Base-by-base conservation (phyloP, 2,329 filamentous ascomycete genomes). In the Xylaria sp. region DNA sequence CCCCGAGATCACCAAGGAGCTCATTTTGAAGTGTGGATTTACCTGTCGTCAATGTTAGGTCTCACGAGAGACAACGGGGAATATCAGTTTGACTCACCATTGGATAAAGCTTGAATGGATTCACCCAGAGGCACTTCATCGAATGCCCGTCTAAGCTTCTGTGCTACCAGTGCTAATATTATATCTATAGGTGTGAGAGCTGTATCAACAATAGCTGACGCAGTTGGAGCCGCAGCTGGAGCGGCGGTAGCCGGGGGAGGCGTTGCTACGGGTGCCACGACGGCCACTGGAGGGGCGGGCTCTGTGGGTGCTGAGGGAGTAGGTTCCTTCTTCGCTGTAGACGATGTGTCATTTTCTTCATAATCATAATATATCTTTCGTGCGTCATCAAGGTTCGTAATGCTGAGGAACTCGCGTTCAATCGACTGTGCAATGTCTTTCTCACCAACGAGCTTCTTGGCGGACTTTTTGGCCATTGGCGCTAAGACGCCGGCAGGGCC, bases 1-100 rank as follows among this genome's bases (percentile, higher is more conserved):
- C 98, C 80, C 94, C 95, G 72, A 99, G 85, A 80, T 99, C 96
- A 83, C 96, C 96, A 46, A 99, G 89, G 73, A 99, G 98, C 83
- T 99, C 96, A 81, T 99, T 99, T 80, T 99, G 96, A 25, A 99
- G 90, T 2, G 96, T 99, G 7, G 96, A 98, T 86, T 98, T 99
- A 78, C 94, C 94, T 97, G 76, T 66, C 28, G n/a, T 1, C 13
- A 9, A 43, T 33, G 74, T 74, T 69, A 73, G 72, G 64, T 6
- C 13, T 36, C 31, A 49, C 48, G 6, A 46, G 4, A 12, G 23
- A 54, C 1, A 51, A 69, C 83, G 92, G 83, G 84, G 18, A 9
- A 3, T 12, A 58, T 25, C 12, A 48, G 36, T 10, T 20, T n/a
- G 13, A 36, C 60, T 61, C 48, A 96, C 94, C 95, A 85, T 94